Evolutionary conservation across 306 rosid species (phyloP), one percentile per base, ranked within the genome.

Genomic region (Pterocarpus macrocarpus): DNA sequence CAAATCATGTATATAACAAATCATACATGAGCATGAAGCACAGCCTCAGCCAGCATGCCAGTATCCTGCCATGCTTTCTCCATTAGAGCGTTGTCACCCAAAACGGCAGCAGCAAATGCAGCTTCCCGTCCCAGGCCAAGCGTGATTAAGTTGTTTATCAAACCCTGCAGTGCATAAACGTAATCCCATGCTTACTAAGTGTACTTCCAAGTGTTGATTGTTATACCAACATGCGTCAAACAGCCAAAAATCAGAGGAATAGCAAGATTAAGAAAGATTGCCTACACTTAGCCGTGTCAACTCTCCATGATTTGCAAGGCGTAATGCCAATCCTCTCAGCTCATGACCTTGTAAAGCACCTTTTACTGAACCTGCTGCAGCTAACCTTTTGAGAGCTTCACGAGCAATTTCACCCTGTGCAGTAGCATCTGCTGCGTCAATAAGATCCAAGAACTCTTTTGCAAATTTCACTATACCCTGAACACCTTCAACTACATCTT

Each of bases 41-140:
- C 99, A 64, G 99, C 98, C 84, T 96, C 99, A 4, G 98, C 99
- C 34, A 90, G 92, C 99, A 96, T 93, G 82, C 99, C 99, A 15
- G 98, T 96, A 69, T 96, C 99, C 86, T 93, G 99, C 98, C 98
- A 96, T 6, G 98, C 98, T 92, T 90, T 96, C 76, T 96, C 99
- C 99, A 96, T 96, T 16, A 93, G 92, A 44, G 91, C 97, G 74
- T 96, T 96, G 90, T 96, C 99, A 41, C 98, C 98, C 87, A 96
- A 92, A 77, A 96, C 93, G 47, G 98, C 97, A 49, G 90, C 98
- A 75, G 99, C 86, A 86, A 95, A 95, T 79, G 99, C 98, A 57
- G 97, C 98, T 90, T 95, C 98, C 61, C 99, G 94, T 74, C 99
- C 99, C 83, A 90, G 82, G 69, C 99, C 98, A 78, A 95, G 88